Percentiles rank a stretch among this genome's conserved stretches.
Conservation (phyloP, 192 early-diverging fungal species). For the Chytriomyces confervae region DNA sequence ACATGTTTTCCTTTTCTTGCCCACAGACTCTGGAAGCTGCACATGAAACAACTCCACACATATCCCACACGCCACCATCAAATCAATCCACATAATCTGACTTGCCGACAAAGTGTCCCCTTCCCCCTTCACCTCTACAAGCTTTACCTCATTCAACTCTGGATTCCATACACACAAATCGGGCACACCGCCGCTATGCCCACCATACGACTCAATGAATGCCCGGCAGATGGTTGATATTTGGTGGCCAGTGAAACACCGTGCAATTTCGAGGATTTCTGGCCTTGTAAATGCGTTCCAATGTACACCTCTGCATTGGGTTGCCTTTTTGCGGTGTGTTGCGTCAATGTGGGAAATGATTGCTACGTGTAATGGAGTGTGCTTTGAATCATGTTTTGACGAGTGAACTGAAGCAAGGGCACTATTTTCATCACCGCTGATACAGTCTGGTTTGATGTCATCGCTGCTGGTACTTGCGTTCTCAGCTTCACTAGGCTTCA, state of each 20-base stretch:
- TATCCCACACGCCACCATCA: slow-evolving; percentile 36
- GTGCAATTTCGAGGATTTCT: slow-evolving; percentile 39
- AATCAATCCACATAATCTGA: slow-evolving; percentile 57
- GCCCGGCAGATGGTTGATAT: slow-evolving; percentile 40
- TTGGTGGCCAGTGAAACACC: slow-evolving; percentile 41
- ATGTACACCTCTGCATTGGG: slow-evolving; percentile 40
- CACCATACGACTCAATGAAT: slow-evolving; percentile 47
- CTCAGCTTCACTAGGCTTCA: slow-evolving; percentile 37
- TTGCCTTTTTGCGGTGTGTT: slow-evolving; percentile 3
- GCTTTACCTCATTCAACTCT: slow-evolving; percentile 36
- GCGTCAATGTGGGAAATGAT: slow-evolving; percentile 22
- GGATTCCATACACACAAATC: slow-evolving; percentile 58
- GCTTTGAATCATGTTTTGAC: too few relatives aligned
- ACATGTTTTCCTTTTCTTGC: slow-evolving; percentile 6
- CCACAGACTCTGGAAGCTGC: neutral
- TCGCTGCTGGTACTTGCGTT: neutral
- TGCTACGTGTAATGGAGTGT: slow-evolving; percentile 8
- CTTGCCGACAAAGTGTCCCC: slow-evolving; percentile 51
- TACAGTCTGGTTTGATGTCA: too few relatives aligned
- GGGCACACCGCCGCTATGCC: slow-evolving; percentile 54
- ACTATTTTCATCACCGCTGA: too few relatives aligned
- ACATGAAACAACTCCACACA: slow-evolving; percentile 52
- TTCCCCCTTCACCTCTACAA: slow-evolving; percentile 59
- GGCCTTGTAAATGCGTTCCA: slow-evolving; percentile 44
- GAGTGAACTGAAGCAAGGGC: too few relatives aligned